A percentile compares a stretch with the other conserved stretches of the same genome.
phyloP scores from a whole-genome alignment of 2,329 filamentous ascomycete genomes.

The Aspergillus viridinutans region DNA sequence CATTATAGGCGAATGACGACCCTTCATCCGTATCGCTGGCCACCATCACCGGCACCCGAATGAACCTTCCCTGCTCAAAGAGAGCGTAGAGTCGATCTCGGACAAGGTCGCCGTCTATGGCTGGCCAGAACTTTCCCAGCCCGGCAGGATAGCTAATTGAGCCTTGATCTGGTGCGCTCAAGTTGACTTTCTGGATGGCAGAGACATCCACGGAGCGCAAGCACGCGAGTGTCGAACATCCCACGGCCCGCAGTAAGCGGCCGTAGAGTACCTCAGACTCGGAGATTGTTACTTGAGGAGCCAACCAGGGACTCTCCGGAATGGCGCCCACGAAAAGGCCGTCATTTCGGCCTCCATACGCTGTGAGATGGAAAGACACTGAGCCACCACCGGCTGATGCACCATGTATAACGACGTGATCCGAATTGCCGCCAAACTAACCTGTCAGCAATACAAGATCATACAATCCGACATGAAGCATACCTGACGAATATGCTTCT shows the following conservation, averaged over 20 bases:
- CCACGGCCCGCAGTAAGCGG: conserved; percentile 41
- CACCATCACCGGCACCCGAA: conserved; percentile 53
- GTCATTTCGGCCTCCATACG: conserved; percentile 48
- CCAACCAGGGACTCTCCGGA: conserved; percentile 48
- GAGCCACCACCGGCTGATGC: conserved; percentile 59
- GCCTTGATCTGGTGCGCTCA: conserved; percentile 41
- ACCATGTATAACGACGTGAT: conserved; percentile 58
- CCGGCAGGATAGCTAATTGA: conserved; percentile 32
- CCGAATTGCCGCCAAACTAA: conserved; percentile 58
- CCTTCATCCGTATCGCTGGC: conserved; percentile 46
- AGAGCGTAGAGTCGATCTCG: conserved; percentile 48
- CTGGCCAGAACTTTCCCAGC: conserved; percentile 52
- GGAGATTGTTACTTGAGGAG: conserved; percentile 41
- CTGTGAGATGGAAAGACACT: conserved; percentile 51
- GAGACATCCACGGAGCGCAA: conserved; percentile 41
- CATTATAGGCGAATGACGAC: conserved; percentile 43
- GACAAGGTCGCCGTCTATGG: conserved; percentile 53
- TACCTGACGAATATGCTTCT: conserved; percentile 49
- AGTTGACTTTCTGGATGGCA: conserved; percentile 39
- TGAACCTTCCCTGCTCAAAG: conserved; percentile 48
- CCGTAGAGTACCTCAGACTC: conserved; percentile 49
- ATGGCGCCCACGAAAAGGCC: conserved; percentile 47
- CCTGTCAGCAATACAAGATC: neutral
- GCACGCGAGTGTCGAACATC: conserved; percentile 44
- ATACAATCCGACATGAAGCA: neutral